Evolutionary conservation across 2,329 filamentous ascomycete genomes (phyloP).

Genomic region (Pyricularia sp.): DNA sequence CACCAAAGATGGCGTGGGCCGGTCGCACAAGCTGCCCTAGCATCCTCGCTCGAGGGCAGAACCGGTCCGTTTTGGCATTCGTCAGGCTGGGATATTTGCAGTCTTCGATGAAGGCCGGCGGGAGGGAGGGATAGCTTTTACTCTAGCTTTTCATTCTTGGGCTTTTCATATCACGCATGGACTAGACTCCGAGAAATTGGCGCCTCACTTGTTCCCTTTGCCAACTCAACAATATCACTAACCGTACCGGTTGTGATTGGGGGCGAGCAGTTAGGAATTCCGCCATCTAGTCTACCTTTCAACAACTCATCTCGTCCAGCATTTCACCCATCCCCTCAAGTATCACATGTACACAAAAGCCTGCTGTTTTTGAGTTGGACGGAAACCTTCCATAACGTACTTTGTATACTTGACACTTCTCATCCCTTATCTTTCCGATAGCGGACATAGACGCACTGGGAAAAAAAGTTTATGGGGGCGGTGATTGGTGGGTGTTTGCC

Average conservation of each 20-base stretch:
- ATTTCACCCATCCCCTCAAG: neutral
- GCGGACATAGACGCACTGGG: neutral
- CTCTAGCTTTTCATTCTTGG: neutral
- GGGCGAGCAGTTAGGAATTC: neutral
- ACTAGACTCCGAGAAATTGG: neutral
- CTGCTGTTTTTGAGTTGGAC: neutral
- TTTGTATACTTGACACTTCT: neutral
- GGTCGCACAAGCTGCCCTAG: neutral
- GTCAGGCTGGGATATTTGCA: neutral
- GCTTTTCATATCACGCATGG: neutral
- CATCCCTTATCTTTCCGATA: neutral
- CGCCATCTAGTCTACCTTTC: neutral
- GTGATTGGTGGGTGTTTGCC: neutral
- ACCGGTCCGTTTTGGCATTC: neutral
- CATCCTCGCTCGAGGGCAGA: neutral
- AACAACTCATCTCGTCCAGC: neutral
- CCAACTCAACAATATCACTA: neutral
- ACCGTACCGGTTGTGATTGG: neutral
- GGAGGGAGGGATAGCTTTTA: constrained; percentile 1
- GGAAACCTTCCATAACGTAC: neutral
- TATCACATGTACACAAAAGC: neutral
- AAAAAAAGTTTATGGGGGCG: neutral
- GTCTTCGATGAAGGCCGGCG: neutral
- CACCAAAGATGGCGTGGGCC: neutral
- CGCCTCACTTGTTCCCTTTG: neutral